Evolutionary conservation across 257 asterid genomes (phyloP), one percentile per base, ranked within the genome.

Genomic region (Solanum raphanifolium): DNA sequence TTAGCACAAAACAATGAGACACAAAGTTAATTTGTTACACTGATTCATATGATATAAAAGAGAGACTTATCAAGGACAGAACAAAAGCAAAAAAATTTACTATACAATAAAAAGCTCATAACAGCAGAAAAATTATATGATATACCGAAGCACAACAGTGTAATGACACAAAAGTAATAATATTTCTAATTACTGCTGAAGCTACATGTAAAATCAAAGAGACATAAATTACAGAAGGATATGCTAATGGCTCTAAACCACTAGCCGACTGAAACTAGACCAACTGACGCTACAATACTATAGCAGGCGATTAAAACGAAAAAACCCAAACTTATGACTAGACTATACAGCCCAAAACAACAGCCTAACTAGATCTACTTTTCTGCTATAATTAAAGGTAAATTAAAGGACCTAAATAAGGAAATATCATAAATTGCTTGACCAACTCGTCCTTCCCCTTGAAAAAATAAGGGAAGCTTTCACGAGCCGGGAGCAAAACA

Each of bases 401-500:
- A 31, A 75, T 21, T 39, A n/a, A 39, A 76, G 55, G 48, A 69
- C 18, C 32, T 72, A 18, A 34, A 18, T 7, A 29, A 69, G 66
- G 73, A 86, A 78, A 72, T 36, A 72, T n/a, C 34, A 86, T 35
- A 43, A 29, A 46, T 35, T 87, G 81, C 83, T 62, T 55, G 39
- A 38, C 76, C 6, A 88, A 89, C 83, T 86, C 88, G 48, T 48
- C 85, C 82, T 89, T 76, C 92, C 93, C 92, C 86, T 74, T 90
- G 93, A 91, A 91, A 91, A 91, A 88, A 91, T 90, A 90, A 91
- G 90, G 90, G 91, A 90, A 87, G 69, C 27, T 74, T 11, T 13
- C 38, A 9, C 52, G 86, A 52, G 85, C 18, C 62, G 13, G 87
- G 75, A 76, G 83, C 89, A 87, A 72, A 43, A 58, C 48, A 36